Percentiles rank a stretch among this genome's conserved stretches.
phyloP scores from a whole-genome alignment of 768 basidiomycete species.

The Xerocomellus intermedius region DNA sequence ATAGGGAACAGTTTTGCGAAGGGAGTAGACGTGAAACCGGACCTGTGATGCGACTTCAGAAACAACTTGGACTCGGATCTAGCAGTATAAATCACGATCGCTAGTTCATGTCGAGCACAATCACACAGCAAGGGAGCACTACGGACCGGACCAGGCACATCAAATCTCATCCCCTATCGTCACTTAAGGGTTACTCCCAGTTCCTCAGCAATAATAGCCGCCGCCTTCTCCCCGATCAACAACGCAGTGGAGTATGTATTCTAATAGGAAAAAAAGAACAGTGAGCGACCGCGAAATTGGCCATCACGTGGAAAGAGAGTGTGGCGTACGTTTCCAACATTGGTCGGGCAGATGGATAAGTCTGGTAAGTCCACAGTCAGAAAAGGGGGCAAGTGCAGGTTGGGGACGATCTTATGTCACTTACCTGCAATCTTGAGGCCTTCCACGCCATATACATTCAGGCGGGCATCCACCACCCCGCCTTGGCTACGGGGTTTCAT shows the following conservation, averaged over 20 bases:
- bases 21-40: too few species aligned
- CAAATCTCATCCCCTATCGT: too few species aligned
- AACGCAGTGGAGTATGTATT: slow-evolving; percentile 46
- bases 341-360: slow-evolving; percentile 36
- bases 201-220: slow-evolving; percentile 57
- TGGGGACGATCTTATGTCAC: background rate
- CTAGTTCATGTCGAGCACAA: too few species aligned
- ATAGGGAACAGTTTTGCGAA: too few species aligned
- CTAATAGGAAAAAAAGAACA: background rate
- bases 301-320: too few species aligned
- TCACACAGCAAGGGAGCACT: too few species aligned
- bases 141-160: too few species aligned
- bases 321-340: slow-evolving; percentile 22
- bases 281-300: background rate
- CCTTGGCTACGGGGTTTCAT: slow-evolving; percentile 61
- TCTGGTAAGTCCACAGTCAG: slow-evolving; percentile 20
- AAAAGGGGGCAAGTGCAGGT: background rate
- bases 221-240: slow-evolving; percentile 60
- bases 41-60: too few species aligned
- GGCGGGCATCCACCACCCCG: slow-evolving; percentile 60
- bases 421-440: slow-evolving; percentile 61
- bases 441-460: slow-evolving; percentile 62
- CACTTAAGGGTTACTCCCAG: slow-evolving; percentile 13
- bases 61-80: too few species aligned
- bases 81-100: too few species aligned